A percentile compares a stretch with the other conserved stretches of the same genome.
phyloP scores from a whole-genome alignment of 139 green algal species.

The Zygnema cylindricum region DNA sequence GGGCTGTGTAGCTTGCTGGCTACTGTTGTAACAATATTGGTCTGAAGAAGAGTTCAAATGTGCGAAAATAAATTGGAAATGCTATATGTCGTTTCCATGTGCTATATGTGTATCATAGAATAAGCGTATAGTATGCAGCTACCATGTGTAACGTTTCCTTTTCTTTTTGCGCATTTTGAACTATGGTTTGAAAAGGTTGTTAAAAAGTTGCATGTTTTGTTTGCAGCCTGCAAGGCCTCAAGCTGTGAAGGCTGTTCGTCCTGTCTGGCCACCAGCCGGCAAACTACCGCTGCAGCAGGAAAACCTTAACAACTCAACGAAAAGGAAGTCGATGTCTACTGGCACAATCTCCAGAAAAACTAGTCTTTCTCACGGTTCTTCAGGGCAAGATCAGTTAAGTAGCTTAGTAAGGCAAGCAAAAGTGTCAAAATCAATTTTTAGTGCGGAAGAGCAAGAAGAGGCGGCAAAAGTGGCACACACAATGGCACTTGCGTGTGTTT shows the following conservation, averaged over 20 bases:
- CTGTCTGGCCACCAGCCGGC: constrained; percentile 4
- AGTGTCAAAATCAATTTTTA: not conserved
- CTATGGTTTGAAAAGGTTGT: too few relatives aligned
- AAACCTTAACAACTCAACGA: not conserved
- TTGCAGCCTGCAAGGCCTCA: not conserved
- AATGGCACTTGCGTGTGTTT: constrained; percentile 23
- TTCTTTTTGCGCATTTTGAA: too few relatives aligned
- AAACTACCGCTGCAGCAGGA: not conserved
- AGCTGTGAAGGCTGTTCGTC: constrained; percentile 13
- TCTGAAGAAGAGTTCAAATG: too few relatives aligned
- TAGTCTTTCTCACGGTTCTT: not conserved
- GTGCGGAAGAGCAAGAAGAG: constrained; percentile 16
- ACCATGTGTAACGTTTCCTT: too few relatives aligned
- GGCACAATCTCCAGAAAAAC: not conserved
- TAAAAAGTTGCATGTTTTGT: too few relatives aligned
- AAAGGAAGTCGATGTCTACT: not conserved
- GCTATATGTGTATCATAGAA: too few relatives aligned
- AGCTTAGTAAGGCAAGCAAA: not conserved
- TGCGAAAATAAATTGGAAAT: too few relatives aligned
- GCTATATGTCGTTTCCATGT: too few relatives aligned
- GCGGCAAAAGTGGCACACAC: constrained; percentile 3
- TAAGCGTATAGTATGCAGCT: too few relatives aligned
- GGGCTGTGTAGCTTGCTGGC: too few relatives aligned
- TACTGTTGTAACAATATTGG: too few relatives aligned
- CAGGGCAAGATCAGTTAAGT: not conserved